A percentile compares a stretch with the other conserved stretches of the same genome.
Evolutionary conservation across 2,329 filamentous ascomycete genomes (phyloP).

Genomic region (Sporothrix schenckii): DNA sequence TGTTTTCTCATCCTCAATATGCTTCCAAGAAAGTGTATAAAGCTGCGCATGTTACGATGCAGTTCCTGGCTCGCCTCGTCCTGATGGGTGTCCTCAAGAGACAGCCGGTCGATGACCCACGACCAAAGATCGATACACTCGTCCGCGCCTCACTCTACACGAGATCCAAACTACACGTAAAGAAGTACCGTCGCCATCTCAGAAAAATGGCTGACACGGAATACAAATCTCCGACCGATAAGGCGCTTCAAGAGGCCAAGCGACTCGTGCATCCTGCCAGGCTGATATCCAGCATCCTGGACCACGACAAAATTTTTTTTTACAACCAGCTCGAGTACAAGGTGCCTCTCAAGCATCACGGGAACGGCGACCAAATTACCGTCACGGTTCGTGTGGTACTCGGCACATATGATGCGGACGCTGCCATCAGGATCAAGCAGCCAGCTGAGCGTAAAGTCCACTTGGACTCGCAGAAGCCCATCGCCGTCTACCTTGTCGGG

Average conservation of each 20-base stretch:
- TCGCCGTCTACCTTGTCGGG: constrained; percentile 65
- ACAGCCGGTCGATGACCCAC: neutral
- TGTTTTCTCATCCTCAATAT: neutral
- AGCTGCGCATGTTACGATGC: neutral
- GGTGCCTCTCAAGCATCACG: constrained; percentile 32
- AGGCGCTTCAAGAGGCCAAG: neutral
- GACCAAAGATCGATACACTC: neutral
- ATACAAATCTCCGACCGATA: neutral
- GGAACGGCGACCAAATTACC: neutral
- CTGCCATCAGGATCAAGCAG: neutral
- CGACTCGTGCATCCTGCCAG: neutral
- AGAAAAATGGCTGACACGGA: neutral
- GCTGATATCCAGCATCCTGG: neutral
- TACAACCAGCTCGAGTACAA: constrained; percentile 26
- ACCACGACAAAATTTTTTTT: neutral
- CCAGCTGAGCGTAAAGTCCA: neutral
- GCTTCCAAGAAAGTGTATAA: constrained; percentile 18
- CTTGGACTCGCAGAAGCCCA: constrained; percentile 1
- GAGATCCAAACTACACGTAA: neutral
- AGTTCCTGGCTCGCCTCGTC: constrained; percentile 1
- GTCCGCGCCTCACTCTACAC: too few relatives aligned
- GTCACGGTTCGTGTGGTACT: constrained; percentile 20
- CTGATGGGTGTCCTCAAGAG: constrained; percentile 6
- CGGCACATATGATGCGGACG: neutral
- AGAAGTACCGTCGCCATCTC: neutral